Evolutionary conservation across 108 stramenopile species (phyloP).

Genomic region (Conticribra weissflogii): DNA sequence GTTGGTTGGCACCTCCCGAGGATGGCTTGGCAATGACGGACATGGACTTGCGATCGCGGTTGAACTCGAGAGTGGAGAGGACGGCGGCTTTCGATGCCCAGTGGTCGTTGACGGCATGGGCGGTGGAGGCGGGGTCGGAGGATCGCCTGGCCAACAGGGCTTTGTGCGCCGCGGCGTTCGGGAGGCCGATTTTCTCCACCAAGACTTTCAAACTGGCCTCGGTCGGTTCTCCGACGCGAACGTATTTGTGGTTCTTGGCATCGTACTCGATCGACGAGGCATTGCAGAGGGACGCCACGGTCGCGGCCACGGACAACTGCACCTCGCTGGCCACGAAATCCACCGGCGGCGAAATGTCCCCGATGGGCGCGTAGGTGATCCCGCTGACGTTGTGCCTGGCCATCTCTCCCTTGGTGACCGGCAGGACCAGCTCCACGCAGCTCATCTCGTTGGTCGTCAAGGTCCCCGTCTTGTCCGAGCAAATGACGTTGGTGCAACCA

Average conservation of each 20-base stretch:
- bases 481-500: conserved; percentile 81
- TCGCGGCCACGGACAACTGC: conserved; percentile 32
- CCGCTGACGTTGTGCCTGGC: conserved; percentile 40
- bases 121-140: conserved; percentile 37
- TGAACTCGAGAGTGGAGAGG: conserved; percentile 80
- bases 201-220: conserved; percentile 80
- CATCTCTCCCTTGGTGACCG: conserved; percentile 23
- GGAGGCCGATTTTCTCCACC: conserved; percentile 74
- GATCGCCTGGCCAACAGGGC: conserved; percentile 17
- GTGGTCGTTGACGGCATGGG: conserved; percentile 46
- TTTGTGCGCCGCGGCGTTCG: conserved; percentile 33
- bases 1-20: conserved; percentile 43
- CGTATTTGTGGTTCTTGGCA: conserved; percentile 48
- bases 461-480: conserved; percentile 92
- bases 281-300: conserved; percentile 40
- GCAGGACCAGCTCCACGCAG: conserved; percentile 44
- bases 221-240: conserved; percentile 83
- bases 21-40: conserved; percentile 30
- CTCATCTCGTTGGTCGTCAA: conserved; percentile 89
- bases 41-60: conserved; percentile 57
- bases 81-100: conserved; percentile 35
- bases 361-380: conserved; percentile 45
- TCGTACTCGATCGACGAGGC: conserved; percentile 43
- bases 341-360: conserved; percentile 40
- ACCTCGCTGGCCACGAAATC: conserved; percentile 8